Evolutionary conservation across 768 basidiomycete species (phyloP).

Genomic region (Mycena filopes): DNA sequence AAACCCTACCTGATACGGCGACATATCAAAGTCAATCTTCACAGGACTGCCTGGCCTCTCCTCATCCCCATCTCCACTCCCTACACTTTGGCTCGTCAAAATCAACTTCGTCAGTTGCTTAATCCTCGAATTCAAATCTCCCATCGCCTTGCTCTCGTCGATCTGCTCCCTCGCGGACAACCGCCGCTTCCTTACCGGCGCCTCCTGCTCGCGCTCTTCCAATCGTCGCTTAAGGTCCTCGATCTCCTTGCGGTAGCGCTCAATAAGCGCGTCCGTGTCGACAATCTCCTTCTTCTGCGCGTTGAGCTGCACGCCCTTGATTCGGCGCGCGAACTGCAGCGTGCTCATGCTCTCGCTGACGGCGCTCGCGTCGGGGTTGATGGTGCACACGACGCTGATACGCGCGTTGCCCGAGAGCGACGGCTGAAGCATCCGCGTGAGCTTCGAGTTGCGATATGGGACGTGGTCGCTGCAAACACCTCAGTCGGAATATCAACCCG

Average conservation of each 20-base stretch:
- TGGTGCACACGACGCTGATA: constrained; percentile 95
- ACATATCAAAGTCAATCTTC: constrained; percentile 92
- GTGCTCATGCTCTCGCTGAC: constrained; percentile 90
- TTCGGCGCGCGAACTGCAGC: constrained; percentile 88
- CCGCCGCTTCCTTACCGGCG: constrained; percentile 39
- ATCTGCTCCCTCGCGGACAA: constrained; percentile 63
- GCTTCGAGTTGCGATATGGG: constrained; percentile 94
- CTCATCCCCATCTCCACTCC: constrained; percentile 72
- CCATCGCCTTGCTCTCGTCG: constrained; percentile 87
- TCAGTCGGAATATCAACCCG: background rate
- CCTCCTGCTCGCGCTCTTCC: constrained; percentile 75
- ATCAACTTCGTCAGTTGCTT: constrained; percentile 87
- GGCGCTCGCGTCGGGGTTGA: constrained; percentile 86
- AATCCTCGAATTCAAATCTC: constrained; percentile 82
- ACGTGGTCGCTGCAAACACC: constrained; percentile 76
- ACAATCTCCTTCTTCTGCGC: constrained; percentile 95
- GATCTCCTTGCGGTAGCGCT: constrained; percentile 94
- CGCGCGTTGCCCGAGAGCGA: constrained; percentile 95
- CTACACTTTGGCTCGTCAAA: constrained; percentile 86
- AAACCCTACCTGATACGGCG: constrained; percentile 78
- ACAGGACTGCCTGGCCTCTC: constrained; percentile 84
- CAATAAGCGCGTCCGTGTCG: constrained; percentile 92
- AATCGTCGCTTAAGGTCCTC: constrained; percentile 85
- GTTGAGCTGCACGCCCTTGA: constrained; percentile 88
- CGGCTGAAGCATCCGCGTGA: constrained; percentile 94